Evolutionary conservation across 2,329 filamentous ascomycete genomes (phyloP), one percentile per base, ranked within the genome.

Genomic region (Hortaea werneckii): DNA sequence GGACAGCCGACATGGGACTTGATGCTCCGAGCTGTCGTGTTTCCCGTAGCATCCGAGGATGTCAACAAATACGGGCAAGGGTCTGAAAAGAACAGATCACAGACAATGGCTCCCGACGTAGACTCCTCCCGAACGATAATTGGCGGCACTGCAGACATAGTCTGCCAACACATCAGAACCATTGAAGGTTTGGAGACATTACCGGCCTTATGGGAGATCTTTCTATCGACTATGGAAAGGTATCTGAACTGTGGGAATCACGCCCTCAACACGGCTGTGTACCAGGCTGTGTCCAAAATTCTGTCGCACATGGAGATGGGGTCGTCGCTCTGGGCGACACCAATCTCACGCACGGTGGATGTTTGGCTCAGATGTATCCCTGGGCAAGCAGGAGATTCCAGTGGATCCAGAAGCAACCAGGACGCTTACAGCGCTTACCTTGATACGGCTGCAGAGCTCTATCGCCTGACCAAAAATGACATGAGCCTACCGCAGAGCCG

Each of bases 31-130:
- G 80, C 78, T 5, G 84, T 95, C 5, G 75, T 95, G 1, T 89
- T 95, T 65, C 79, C 78, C 48, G 79, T 95, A 54, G 67, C 94
- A 52, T 89, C 87, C 51, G 89, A 96, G 60, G 90, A 96, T 65
- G 78, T 98, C 30, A 34, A 7, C 30, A 34, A 7, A 34, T 34
- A 34, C 30, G n/a, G n/a, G n/a, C n/a, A n/a, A n/a, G 35, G 28
- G 35, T 30, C 30, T 29, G 42, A 44, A 28, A 6, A 9, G 6
- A 34, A 10, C 38, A 40, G 38, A 7, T 9, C 6, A 10, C 13
- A 8, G 20, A 40, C 12, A 26, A 27, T 40, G 38, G n/a, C 10
- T n/a, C 12, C 37, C 5, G 50, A 49, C 29, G 45, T 57, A 4
- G 82, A 85, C 43, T 89, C 85, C 0, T 81, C 84, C 2, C 82